Evolutionary conservation across 495 filamentous ascomycete species (phyloP).

Genomic region (Polyplosphaeria fusca): DNA sequence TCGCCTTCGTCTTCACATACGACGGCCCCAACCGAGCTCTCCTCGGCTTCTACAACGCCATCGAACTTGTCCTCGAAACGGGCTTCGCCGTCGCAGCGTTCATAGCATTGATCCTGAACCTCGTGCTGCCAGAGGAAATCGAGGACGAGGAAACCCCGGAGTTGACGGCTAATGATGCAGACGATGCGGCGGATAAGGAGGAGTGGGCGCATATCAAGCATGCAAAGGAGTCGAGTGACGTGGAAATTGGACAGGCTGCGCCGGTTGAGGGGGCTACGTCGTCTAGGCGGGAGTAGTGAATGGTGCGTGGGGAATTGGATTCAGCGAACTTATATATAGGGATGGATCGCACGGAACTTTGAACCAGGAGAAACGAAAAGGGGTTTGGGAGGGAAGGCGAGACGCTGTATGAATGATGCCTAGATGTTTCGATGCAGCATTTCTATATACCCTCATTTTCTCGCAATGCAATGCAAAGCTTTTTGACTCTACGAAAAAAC

Average conservation of each 20-base stretch:
- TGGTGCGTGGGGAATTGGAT: too few species aligned
- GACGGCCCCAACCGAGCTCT: slow-evolving; percentile 65
- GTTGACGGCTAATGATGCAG: slow-evolving; percentile 36
- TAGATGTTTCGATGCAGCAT: too few species aligned
- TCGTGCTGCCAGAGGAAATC: slow-evolving; percentile 68
- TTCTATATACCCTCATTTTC: not conserved
- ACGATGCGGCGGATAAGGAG: slow-evolving; percentile 34
- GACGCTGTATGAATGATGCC: too few species aligned
- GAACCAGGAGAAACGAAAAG: too few species aligned
- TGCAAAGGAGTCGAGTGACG: slow-evolving; percentile 27
- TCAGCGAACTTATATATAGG: too few species aligned
- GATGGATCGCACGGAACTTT: too few species aligned
- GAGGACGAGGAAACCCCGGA: slow-evolving; percentile 53
- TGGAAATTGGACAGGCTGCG: slow-evolving; percentile 11
- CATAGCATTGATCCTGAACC: slow-evolving; percentile 67
- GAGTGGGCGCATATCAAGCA: slow-evolving; percentile 35
- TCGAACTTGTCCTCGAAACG: slow-evolving; percentile 76
- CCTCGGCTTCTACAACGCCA: slow-evolving; percentile 78
- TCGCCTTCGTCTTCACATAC: slow-evolving; percentile 68
- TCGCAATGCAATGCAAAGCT: too few species aligned
- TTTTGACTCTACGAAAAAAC: slow-evolving; percentile 35
- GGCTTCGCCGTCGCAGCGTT: slow-evolving; percentile 72
- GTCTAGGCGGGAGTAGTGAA: slow-evolving; percentile 4
- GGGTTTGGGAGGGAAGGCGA: too few species aligned
- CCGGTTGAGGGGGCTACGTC: slow-evolving; percentile 7